Evolutionary conservation across 768 basidiomycete species (phyloP).

Genomic region (Russula ochroleuca): DNA sequence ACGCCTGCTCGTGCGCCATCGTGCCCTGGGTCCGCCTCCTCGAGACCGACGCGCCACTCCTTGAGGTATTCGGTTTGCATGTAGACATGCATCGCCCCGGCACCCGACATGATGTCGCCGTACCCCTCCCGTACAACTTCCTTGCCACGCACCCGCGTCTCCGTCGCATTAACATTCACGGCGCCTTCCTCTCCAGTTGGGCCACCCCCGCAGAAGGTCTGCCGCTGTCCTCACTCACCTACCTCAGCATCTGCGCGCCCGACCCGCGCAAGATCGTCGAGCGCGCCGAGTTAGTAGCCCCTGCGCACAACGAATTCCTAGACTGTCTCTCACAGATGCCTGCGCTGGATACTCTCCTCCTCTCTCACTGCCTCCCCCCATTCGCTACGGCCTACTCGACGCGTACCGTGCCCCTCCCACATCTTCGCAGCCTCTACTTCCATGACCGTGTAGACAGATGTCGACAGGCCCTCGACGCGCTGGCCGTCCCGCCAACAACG

Average conservation of each 20-base stretch:
- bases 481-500: constrained; percentile 1
- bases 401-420: constrained; percentile 3
- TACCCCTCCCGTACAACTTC: constrained; percentile 10
- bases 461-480: constrained; percentile 14
- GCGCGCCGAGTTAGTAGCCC: not conserved
- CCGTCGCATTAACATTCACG: constrained; percentile 4
- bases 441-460: constrained; percentile 18
- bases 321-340: constrained; percentile 16
- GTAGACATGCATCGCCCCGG: constrained; percentile 1
- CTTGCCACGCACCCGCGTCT: constrained; percentile 17
- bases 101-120: not conserved
- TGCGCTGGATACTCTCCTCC: constrained; percentile 1
- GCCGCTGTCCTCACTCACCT: constrained; percentile 6
- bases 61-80: constrained; percentile 8
- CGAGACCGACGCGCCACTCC: constrained; percentile 10
- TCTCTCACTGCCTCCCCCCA: constrained; percentile 17
- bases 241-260: constrained; percentile 4
- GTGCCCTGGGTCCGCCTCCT: constrained; percentile 5
- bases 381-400: constrained; percentile 1
- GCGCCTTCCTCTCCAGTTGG: constrained; percentile 13
- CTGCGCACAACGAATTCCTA: constrained; percentile 10
- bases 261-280: constrained; percentile 6
- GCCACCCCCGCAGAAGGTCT: not conserved
- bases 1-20: constrained; percentile 7
- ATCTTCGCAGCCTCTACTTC: constrained; percentile 1